These are phyloP conservation scores for Wickerhamiella occidentalis DNA, from an alignment of 805 yeast species.

Conservation along the genomic window DNA sequence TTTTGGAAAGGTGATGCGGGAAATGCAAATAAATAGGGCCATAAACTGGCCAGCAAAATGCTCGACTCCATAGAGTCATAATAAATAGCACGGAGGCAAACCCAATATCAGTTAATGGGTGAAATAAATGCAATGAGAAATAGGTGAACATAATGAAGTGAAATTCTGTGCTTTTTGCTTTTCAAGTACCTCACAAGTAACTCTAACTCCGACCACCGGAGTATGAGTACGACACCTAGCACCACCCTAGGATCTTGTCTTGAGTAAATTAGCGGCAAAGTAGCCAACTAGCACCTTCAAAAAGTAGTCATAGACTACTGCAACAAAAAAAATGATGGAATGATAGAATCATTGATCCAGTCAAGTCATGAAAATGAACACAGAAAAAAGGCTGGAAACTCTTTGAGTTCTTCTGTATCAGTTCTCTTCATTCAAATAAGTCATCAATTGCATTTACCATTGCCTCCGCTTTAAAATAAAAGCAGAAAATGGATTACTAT, in stretches of 20 bases:
- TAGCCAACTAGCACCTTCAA: neutral
- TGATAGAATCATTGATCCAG: no score
- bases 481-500: constrained; percentile 4
- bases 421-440: neutral
- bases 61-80: neutral
- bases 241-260: neutral
- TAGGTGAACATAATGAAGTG: neutral
- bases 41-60: no score
- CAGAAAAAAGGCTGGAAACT: neutral
- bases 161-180: no score
- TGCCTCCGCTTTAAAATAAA: neutral
- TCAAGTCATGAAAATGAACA: neutral
- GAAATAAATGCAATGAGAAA: neutral
- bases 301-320: no score
- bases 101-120: neutral
- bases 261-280: neutral
- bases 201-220: neutral
- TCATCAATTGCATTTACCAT: neutral
- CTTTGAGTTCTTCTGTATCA: neutral
- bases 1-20: no score
- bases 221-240: neutral
- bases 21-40: no score
- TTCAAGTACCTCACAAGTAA: neutral
- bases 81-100: neutral
- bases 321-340: no score